These are phyloP conservation scores for Pseudonitzschia multistriata DNA, from an alignment of 108 stramenopile species.

Conservation along the genomic window DNA sequence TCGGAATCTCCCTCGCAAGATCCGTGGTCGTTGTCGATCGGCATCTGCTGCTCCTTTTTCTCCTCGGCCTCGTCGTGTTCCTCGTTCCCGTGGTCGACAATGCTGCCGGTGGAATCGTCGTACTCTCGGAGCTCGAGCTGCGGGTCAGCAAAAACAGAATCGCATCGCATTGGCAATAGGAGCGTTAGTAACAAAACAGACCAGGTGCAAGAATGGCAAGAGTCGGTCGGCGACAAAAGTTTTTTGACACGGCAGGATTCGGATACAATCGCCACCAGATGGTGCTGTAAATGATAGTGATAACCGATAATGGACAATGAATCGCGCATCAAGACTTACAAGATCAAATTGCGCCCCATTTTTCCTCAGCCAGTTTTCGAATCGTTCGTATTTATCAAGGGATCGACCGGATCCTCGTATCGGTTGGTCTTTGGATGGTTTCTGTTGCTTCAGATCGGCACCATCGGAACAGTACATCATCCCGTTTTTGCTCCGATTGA, in stretches of 20 bases:
- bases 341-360: slow-evolving; percentile 79
- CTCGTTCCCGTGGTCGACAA: not conserved
- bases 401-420: not conserved
- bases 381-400: slow-evolving; percentile 72
- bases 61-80: slow-evolving; percentile 53
- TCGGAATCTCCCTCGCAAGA: slow-evolving; percentile 65
- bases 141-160: too few species aligned
- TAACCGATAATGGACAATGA: not conserved
- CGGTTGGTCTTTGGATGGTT: not conserved
- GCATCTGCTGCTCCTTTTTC: slow-evolving; percentile 47
- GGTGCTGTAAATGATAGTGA: not conserved
- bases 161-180: too few species aligned
- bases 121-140: slow-evolving; percentile 64
- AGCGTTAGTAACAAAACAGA: too few species aligned
- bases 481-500: not conserved
- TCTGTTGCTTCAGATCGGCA: not conserved
- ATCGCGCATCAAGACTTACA: slow-evolving; percentile 36
- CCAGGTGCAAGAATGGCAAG: too few species aligned
- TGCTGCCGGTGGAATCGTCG: slow-evolving; percentile 26
- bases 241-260: too few species aligned
- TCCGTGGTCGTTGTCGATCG: slow-evolving; percentile 6
- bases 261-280: not conserved
- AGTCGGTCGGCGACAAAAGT: not conserved
- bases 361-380: slow-evolving; percentile 77
- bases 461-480: not conserved